Evolutionary conservation across 768 basidiomycete species (phyloP).

Genomic region (Pleurotus djamor): DNA sequence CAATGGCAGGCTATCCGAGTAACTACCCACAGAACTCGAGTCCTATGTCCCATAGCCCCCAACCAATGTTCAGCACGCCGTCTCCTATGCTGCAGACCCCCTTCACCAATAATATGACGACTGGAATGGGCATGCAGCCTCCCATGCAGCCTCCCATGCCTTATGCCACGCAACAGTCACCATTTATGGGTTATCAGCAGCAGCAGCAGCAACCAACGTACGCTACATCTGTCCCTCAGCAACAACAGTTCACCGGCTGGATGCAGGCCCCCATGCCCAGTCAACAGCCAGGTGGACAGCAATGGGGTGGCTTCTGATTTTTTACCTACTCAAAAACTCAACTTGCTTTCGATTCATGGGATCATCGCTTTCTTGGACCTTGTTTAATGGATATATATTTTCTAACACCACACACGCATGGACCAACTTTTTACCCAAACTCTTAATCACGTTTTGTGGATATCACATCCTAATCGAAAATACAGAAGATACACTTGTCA

Average conservation of each 20-base stretch:
- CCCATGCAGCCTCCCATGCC: constrained; percentile 28
- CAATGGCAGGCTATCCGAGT: not conserved
- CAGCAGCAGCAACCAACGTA: constrained; percentile 20
- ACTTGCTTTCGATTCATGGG: not conserved
- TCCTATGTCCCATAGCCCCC: constrained; percentile 2
- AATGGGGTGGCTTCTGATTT: constrained; percentile 38
- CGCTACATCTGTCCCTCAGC: constrained; percentile 25
- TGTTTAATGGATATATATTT: too few relatives aligned
- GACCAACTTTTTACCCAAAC: too few relatives aligned
- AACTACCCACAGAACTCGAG: not conserved
- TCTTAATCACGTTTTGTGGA: too few relatives aligned
- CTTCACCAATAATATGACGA: not conserved
- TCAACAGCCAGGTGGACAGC: constrained; percentile 20
- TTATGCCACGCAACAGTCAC: constrained; percentile 14
- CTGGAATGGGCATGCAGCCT: not conserved
- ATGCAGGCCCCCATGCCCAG: constrained; percentile 19
- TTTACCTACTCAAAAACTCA: not conserved
- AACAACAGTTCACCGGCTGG: constrained; percentile 21
- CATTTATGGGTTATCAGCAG: constrained; percentile 13
- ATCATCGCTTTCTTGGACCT: not conserved
- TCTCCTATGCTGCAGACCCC: constrained; percentile 1
- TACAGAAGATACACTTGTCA: too few relatives aligned
- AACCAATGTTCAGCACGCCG: not conserved
- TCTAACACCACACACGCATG: too few relatives aligned
- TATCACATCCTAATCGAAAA: too few relatives aligned